Evolutionary conservation across 2,329 filamentous ascomycete genomes (phyloP).

Genomic region (Mariannaea sp.): DNA sequence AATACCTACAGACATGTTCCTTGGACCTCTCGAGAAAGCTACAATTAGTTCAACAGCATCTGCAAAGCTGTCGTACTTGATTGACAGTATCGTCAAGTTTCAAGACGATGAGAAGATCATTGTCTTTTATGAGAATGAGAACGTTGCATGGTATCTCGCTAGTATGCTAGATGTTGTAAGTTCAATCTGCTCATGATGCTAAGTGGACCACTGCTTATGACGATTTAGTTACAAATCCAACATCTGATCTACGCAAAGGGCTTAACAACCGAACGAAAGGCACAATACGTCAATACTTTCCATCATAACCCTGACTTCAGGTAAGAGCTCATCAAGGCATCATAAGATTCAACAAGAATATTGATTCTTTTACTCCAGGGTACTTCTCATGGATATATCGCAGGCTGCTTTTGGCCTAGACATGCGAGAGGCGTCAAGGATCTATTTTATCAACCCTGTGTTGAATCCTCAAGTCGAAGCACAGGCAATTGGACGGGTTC

Average conservation of each 20-base stretch:
- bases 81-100: conserved; percentile 72
- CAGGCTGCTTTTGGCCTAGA: conserved; percentile 90
- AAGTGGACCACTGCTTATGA: conserved; percentile 17
- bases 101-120: conserved; percentile 82
- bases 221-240: conserved; percentile 57
- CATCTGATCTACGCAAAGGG: conserved; percentile 71
- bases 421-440: conserved; percentile 78
- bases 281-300: conserved; percentile 79
- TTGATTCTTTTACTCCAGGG: conserved; percentile 50
- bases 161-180: conserved; percentile 75
- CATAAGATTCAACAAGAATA: not conserved
- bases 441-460: conserved; percentile 89
- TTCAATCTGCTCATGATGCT: conserved; percentile 5
- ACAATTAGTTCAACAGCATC: conserved; percentile 80
- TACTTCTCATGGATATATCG: conserved; percentile 88
- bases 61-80: conserved; percentile 83
- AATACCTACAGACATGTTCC: conserved; percentile 32
- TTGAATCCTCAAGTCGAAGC: conserved; percentile 84
- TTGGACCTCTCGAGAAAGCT: conserved; percentile 60
- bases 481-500: conserved; percentile 88
- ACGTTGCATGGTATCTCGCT: conserved; percentile 83
- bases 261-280: conserved; percentile 64
- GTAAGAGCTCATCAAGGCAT: conserved; percentile 30
- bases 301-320: conserved; percentile 69
- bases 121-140: conserved; percentile 89